phyloP scores from a whole-genome alignment of 2,329 filamentous ascomycete species.

The Monilinia fructicola region DNA sequence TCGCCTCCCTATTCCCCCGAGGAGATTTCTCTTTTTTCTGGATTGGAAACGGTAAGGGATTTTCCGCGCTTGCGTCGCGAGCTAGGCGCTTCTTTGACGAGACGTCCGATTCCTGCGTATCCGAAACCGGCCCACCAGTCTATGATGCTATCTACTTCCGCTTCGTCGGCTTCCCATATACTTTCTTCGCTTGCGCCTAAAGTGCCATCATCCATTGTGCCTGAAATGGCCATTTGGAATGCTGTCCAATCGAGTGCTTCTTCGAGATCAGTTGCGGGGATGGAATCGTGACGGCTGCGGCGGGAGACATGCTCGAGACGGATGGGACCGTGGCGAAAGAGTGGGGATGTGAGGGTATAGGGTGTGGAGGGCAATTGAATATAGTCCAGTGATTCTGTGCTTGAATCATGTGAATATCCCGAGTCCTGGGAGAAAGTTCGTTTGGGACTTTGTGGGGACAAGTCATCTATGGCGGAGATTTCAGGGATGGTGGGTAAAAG shows the following conservation, averaged over 20 bases:
- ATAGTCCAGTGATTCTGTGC: conserved; percentile 35
- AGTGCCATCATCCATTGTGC: conserved; percentile 53
- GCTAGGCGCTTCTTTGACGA: conserved; percentile 24
- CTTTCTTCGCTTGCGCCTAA: conserved; percentile 24
- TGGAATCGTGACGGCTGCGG: conserved; percentile 41
- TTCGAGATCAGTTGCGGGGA: conserved; percentile 39
- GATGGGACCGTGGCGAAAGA: conserved; percentile 57
- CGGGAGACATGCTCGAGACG: conserved; percentile 48
- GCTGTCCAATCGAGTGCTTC: conserved; percentile 62
- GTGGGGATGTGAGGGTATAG: conserved; percentile 50
- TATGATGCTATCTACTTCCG: conserved; percentile 31
- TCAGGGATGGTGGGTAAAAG: conserved; percentile 48
- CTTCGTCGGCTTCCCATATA: conserved; percentile 29
- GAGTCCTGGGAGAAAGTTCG: conserved; percentile 21
- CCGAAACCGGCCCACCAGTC: conserved; percentile 34
- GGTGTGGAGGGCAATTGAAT: conserved; percentile 45
- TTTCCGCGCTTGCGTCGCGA: conserved; percentile 18
- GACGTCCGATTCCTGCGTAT: conserved; percentile 27
- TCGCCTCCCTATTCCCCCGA: background rate
- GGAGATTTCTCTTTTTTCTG: conserved; percentile 12
- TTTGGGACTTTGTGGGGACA: conserved; percentile 5
- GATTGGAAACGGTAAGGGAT: background rate
- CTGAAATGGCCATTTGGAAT: conserved; percentile 64
- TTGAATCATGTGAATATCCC: conserved; percentile 17
- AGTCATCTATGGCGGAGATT: conserved; percentile 34